Conservation (phyloP, 1,284 basidiomycete genomes). For the Sporisorium scitamineum region DNA sequence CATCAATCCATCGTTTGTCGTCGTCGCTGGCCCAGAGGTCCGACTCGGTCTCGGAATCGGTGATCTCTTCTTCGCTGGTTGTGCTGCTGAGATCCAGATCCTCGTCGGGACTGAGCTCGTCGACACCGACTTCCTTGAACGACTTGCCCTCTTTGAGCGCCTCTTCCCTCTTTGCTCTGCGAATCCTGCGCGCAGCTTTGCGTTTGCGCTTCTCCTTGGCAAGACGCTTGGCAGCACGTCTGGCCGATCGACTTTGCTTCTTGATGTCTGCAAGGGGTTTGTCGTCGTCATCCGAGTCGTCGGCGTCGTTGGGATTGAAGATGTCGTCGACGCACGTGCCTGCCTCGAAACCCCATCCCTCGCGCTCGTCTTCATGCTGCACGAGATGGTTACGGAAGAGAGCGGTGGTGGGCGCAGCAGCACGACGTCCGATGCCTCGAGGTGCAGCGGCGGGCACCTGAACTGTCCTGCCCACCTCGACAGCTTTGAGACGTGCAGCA, state of each 20-base stretch:
- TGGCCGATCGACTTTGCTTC: constrained; percentile 39
- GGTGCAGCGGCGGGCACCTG: constrained; percentile 60
- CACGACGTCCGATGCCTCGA: constrained; percentile 61
- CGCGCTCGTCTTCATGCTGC: constrained; percentile 61
- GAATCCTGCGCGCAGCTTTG: constrained; percentile 51
- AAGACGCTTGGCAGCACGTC: constrained; percentile 50
- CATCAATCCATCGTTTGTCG: constrained; percentile 61
- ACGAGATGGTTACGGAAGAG: constrained; percentile 68
- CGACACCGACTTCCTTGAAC: constrained; percentile 52
- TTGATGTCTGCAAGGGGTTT: constrained; percentile 48
- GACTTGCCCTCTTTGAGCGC: constrained; percentile 49
- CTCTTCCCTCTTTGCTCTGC: constrained; percentile 48
- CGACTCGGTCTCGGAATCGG: constrained; percentile 42
- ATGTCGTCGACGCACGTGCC: constrained; percentile 43
- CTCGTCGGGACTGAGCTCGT: constrained; percentile 61
- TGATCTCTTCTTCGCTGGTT: constrained; percentile 38
- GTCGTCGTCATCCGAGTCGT: constrained; percentile 47
- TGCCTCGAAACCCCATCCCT: constrained; percentile 68
- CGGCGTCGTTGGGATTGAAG: constrained; percentile 30
- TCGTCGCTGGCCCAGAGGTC: constrained; percentile 55
- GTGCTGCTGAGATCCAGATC: constrained; percentile 57
- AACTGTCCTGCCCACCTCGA: constrained; percentile 38
- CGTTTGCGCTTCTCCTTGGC: constrained; percentile 55
- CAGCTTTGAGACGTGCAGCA: constrained; percentile 39
- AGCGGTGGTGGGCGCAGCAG: constrained; percentile 61